A percentile compares a stretch with the other conserved stretches of the same genome.
phyloP scores from a whole-genome alignment of 306 rosid species.

The apple (Malus domestica) region ASM211411v1 NC_041792.1:4972501-4973000 shows the following conservation, averaged over 20 bases:
- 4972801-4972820: neutral
- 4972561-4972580: neutral
- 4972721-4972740: neutral
- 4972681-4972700: neutral
- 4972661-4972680: neutral
- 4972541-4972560: too few relatives aligned
- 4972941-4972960: constrained; percentile 45
- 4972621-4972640: neutral
- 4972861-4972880: neutral
- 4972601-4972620: neutral
- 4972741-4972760: neutral
- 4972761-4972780: neutral
- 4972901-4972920: constrained; percentile 34
- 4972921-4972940: constrained; percentile 50
- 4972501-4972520: too few relatives aligned
- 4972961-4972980: constrained; percentile 54
- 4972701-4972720: neutral
- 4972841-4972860: neutral
- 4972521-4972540: too few relatives aligned
- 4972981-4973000: constrained; percentile 57
- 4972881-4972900: constrained; percentile 16
- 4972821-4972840: neutral
- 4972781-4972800: neutral
- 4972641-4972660: neutral
- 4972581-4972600: neutral